These are phyloP conservation scores for Byssoonygena ceratinophila DNA, from an alignment of 2,329 filamentous ascomycete species.

Conservation along the genomic window DNA sequence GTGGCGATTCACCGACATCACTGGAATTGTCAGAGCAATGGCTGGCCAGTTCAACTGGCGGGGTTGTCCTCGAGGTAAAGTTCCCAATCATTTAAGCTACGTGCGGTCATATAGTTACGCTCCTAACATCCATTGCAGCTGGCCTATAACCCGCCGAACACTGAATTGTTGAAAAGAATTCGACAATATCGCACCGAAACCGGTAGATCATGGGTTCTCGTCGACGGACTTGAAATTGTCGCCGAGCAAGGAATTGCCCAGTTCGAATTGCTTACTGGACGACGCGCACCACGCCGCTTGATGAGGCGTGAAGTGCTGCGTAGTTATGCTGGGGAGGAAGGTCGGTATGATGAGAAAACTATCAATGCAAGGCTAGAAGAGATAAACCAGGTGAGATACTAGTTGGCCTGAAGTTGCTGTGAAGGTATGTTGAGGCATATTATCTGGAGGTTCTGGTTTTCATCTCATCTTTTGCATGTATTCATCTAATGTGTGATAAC, in stretches of 20 bases:
- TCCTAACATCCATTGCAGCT: slow-evolving; percentile 20
- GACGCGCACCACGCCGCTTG: slow-evolving; percentile 30
- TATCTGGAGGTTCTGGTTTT: background rate
- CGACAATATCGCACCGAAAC: slow-evolving; percentile 22
- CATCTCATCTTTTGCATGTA: background rate
- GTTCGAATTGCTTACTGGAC: slow-evolving; percentile 32
- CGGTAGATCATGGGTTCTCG: slow-evolving; percentile 31
- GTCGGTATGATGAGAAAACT: slow-evolving; percentile 17
- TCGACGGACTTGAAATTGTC: slow-evolving; percentile 33
- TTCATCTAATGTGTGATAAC: background rate
- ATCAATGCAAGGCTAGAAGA: background rate
- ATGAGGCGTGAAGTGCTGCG: slow-evolving; percentile 31
- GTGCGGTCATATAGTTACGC: background rate
- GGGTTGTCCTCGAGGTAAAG: slow-evolving; percentile 33
- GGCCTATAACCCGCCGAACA: slow-evolving; percentile 34
- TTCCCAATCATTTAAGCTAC: background rate
- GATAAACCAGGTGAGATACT: background rate
- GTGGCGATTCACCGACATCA: slow-evolving; percentile 23
- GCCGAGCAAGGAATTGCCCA: slow-evolving; percentile 34
- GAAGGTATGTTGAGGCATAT: background rate
- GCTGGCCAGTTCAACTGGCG: slow-evolving; percentile 32
- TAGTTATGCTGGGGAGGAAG: slow-evolving; percentile 29
- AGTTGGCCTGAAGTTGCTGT: background rate
- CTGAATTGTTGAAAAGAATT: slow-evolving; percentile 30
- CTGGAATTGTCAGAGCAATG: slow-evolving; percentile 29